phyloP scores from a whole-genome alignment of 768 basidiomycete genomes.

The Punctularia strigosozonata region DNA sequence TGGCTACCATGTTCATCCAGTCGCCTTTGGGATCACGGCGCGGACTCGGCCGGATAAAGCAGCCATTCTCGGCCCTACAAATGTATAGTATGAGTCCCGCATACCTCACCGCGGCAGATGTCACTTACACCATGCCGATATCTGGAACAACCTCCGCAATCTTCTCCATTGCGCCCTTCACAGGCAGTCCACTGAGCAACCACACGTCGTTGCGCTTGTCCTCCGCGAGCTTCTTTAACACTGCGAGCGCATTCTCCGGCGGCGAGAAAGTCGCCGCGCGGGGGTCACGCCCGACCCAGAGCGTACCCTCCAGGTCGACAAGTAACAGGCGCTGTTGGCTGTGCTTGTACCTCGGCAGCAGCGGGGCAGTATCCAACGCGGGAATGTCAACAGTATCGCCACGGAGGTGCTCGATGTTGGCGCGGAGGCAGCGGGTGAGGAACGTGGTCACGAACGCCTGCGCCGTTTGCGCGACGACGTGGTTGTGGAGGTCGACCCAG shows the following conservation, averaged over 20 bases:
- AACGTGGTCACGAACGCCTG: constrained; percentile 75
- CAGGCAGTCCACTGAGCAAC: constrained; percentile 66
- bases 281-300: constrained; percentile 62
- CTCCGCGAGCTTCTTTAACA: constrained; percentile 46
- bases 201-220: constrained; percentile 70
- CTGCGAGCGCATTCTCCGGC: constrained; percentile 25
- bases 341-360: constrained; percentile 60
- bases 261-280: constrained; percentile 25
- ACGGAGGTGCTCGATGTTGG: constrained; percentile 54
- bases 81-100: too few relatives aligned
- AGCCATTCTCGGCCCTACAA: constrained; percentile 74
- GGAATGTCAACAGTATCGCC: constrained; percentile 25
- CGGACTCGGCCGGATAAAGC: constrained; percentile 57
- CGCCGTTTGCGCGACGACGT: constrained; percentile 79
- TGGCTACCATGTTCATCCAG: constrained; percentile 77
- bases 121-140: constrained; percentile 64
- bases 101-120: constrained; percentile 2
- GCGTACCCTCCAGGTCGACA: constrained; percentile 68
- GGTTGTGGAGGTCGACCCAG: constrained; percentile 80
- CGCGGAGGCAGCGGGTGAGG: constrained; percentile 62
- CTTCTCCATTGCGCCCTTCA: constrained; percentile 50
- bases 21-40: constrained; percentile 19
- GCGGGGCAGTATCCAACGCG: constrained; percentile 28
- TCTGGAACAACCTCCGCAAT: constrained; percentile 49
- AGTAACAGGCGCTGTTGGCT: constrained; percentile 55